Base-by-base conservation (phyloP, 2,329 filamentous ascomycete genomes). In the Apiospora aurea region DNA sequence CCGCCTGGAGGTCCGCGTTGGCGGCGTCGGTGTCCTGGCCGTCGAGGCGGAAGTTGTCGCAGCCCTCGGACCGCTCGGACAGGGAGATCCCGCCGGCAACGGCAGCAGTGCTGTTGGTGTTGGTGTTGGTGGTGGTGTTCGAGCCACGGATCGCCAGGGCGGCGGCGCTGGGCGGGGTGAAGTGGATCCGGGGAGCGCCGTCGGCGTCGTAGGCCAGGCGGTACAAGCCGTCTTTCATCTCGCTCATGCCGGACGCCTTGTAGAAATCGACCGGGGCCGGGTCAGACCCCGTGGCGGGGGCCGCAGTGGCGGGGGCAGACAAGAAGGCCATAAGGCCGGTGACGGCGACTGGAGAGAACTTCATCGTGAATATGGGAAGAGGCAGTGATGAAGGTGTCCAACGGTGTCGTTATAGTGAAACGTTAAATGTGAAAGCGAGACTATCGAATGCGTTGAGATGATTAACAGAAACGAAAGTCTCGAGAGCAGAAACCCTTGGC, bases 171-270 rank as follows among this genome's bases (percentile, higher is more conserved):
- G 21, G 61, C 16, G 29, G 29, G 4, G 29, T 41, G 29, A 3
- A 66, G 8, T 8, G 18, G 29, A 41, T 41, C 5, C 18, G 4
- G 29, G 61, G 61, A n/a, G 10, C 16, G 29, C 61, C 61, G 11
- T 7, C n/a, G 61, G 5, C 8, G 16, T 66, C 61, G 29, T 66
- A n/a, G 8, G 7, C 16, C 10, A 41, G 29, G 61, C 10, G 3
- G 61, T 66, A 66, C 61, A 16, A 41, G 29, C 53, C 61, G 13
- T 66, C 61, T 13, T 38, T 66, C 16, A 66, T 38, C 53, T 64
- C 26, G 13, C 26, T n/a, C 61, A 66, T 34, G 18, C 61, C 61
- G 13, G 61, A 66, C n/a, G 61, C 61, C n/a, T 66, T 11, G 41
- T 66, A 66, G 61, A 66, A 41, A n/a, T 41, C 16, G 29, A 66